Evolutionary conservation across 371 early-diverging fungal species (phyloP).

Genomic region (Mucor indicus): DNA sequence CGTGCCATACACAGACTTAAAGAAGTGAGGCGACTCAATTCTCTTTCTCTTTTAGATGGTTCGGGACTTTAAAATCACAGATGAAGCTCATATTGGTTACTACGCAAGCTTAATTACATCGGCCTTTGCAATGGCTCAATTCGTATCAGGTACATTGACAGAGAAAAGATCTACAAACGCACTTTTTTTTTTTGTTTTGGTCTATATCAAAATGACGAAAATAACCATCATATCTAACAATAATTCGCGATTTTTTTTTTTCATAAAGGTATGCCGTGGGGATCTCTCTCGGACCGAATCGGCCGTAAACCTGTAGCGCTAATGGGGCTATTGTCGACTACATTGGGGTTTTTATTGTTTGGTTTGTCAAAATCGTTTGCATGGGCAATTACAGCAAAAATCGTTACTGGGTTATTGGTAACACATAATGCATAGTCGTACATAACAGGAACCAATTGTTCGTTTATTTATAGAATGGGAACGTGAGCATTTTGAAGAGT

Average conservation of each 20-base stretch:
- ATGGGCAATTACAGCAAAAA: constrained; percentile 66
- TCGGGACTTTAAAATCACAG: constrained; percentile 52
- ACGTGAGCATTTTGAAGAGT: constrained; percentile 81
- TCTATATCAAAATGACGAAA: neutral
- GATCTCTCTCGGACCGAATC: constrained; percentile 62
- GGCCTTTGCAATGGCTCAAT: constrained; percentile 62
- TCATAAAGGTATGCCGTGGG: constrained; percentile 52
- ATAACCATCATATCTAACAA: no score
- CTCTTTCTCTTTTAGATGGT: constrained; percentile 45
- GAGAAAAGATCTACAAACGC: neutral
- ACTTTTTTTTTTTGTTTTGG: neutral
- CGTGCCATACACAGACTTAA: neutral
- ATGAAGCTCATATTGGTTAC: constrained; percentile 56
- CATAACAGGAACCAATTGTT: neutral
- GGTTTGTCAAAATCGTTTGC: constrained; percentile 66
- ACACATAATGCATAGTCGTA: constrained; percentile 15
- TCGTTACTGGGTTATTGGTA: constrained; percentile 69
- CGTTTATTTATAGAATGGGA: constrained; percentile 47
- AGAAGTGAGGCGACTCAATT: neutral
- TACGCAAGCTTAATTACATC: constrained; percentile 65
- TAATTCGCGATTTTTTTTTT: neutral
- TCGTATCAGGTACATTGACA: constrained; percentile 39
- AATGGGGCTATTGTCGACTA: constrained; percentile 75
- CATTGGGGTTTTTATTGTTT: constrained; percentile 64
- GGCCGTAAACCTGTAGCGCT: constrained; percentile 75